Percentiles rank a stretch among this genome's conserved stretches.
Evolutionary conservation across 257 asterid species (phyloP).

Genomic region (Thymus quinquecostatus): DNA sequence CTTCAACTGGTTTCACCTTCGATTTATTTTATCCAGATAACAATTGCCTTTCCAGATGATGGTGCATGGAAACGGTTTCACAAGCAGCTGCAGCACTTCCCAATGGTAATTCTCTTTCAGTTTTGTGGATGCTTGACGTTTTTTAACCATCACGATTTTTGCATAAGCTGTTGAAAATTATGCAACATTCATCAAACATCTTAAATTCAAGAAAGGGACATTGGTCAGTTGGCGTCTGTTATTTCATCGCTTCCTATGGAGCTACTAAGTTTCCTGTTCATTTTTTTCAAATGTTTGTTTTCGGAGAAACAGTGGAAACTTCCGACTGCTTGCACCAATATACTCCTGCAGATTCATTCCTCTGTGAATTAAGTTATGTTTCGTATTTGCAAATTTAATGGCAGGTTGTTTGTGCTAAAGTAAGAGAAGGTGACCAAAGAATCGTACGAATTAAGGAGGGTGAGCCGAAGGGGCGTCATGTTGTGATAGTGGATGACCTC

Average conservation of each 20-base stretch:
- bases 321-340: neutral
- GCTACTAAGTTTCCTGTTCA: neutral
- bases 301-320: neutral
- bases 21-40: slow-evolving; percentile 54
- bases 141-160: neutral
- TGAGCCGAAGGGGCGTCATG: slow-evolving; percentile 88
- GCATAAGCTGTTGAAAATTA: slow-evolving; percentile 1
- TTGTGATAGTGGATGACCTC: slow-evolving; percentile 97
- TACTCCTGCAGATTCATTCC: neutral
- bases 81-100: slow-evolving; percentile 99
- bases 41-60: slow-evolving; percentile 98
- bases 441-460: slow-evolving; percentile 92
- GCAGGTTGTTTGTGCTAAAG: slow-evolving; percentile 93
- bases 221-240: neutral
- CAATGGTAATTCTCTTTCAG: slow-evolving; percentile 61
- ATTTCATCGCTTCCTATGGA: neutral
- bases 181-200: neutral
- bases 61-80: slow-evolving; percentile 99
- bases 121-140: slow-evolving; percentile 18
- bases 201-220: slow-evolving; percentile 5
- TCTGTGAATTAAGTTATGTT: slow-evolving; percentile 6
- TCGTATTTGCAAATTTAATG: slow-evolving; percentile 30
- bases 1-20: slow-evolving; percentile 16
- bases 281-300: neutral
- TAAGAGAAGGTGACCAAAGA: slow-evolving; percentile 94